Percentiles rank a stretch among this genome's conserved stretches.
Conservation (phyloP, 2,329 filamentous ascomycete species). For the Pestalotiopsis sp. region DNA sequence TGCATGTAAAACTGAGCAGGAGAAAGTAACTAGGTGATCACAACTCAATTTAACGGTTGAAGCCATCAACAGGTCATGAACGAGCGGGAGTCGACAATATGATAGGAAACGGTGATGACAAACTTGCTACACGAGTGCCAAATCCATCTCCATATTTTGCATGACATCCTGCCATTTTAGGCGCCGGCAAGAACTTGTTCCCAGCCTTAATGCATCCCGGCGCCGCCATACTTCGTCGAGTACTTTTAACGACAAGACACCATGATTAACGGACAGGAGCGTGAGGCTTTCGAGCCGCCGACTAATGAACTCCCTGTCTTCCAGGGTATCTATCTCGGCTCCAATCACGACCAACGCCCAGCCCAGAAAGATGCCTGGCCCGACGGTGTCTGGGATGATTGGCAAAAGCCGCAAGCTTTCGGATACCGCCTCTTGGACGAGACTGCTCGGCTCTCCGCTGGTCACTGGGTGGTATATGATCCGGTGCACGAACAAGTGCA, state of each 20-base stretch:
- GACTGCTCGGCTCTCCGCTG: neutral
- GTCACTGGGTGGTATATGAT: conserved; percentile 9
- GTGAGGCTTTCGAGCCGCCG: conserved; percentile 10
- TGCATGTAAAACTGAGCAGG: neutral
- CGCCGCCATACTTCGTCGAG: conserved; percentile 12
- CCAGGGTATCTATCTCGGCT: conserved; percentile 2
- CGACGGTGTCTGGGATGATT: conserved; percentile 7
- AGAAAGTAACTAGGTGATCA: neutral
- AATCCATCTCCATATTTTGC: conserved; percentile 8
- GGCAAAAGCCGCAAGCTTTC: neutral
- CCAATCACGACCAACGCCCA: conserved; percentile 12
- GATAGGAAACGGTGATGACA: neutral
- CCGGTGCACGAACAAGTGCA: conserved; percentile 8
- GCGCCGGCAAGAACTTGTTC: neutral
- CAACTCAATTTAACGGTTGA: neutral
- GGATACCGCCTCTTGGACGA: neutral
- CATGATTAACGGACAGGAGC: conserved; percentile 10
- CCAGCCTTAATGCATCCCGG: neutral
- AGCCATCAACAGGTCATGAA: neutral
- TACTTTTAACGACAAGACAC: neutral
- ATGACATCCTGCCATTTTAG: conserved; percentile 13
- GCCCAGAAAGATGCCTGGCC: conserved; percentile 4
- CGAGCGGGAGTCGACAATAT: neutral
- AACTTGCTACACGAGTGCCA: neutral
- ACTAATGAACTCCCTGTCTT: neutral